Evolutionary conservation across 352 stramenopile genomes (phyloP).

Genomic region (Phytopythium cucurbitacearum): DNA sequence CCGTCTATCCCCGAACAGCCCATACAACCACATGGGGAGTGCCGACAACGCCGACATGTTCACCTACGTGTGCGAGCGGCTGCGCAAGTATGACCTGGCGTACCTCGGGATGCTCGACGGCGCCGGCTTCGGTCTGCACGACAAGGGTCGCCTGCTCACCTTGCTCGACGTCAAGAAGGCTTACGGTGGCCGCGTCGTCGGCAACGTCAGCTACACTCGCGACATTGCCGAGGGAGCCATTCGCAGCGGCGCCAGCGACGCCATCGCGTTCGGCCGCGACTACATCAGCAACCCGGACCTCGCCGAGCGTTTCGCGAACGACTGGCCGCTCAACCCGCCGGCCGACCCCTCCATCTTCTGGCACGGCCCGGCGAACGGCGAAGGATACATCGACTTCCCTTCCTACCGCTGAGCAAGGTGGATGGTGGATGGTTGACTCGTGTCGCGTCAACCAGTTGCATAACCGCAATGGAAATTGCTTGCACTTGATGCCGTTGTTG

Average conservation of each 20-base stretch:
- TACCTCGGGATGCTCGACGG: constrained; percentile 15
- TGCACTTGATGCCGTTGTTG: no score
- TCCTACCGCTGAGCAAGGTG: no score
- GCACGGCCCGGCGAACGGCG: constrained; percentile 5
- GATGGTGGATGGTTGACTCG: no score
- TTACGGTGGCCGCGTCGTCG: constrained; percentile 12
- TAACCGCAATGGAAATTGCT: no score
- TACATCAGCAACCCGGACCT: constrained; percentile 33
- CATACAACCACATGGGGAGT: constrained; percentile 23
- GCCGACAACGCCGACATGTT: constrained; percentile 39
- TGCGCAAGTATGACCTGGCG: constrained; percentile 29
- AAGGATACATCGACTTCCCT: constrained; percentile 1
- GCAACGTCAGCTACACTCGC: constrained; percentile 14
- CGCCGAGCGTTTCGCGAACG: constrained; percentile 6
- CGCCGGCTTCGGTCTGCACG: constrained; percentile 7
- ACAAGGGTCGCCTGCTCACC: constrained; percentile 7
- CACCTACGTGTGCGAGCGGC: constrained; percentile 22
- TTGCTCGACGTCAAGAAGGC: constrained; percentile 13
- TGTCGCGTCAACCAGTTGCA: no score
- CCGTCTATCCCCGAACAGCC: constrained; percentile 23
- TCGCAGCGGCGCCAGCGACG: constrained; percentile 12
- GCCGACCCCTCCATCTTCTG: constrained; percentile 1
- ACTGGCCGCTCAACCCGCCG: constrained; percentile 2
- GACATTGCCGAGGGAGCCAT: constrained; percentile 17
- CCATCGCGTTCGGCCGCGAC: constrained; percentile 24